A percentile compares a stretch with the other conserved stretches of the same genome.
Evolutionary conservation across 495 filamentous ascomycete genomes (phyloP).

Genomic region (Amorphotheca resinae): DNA sequence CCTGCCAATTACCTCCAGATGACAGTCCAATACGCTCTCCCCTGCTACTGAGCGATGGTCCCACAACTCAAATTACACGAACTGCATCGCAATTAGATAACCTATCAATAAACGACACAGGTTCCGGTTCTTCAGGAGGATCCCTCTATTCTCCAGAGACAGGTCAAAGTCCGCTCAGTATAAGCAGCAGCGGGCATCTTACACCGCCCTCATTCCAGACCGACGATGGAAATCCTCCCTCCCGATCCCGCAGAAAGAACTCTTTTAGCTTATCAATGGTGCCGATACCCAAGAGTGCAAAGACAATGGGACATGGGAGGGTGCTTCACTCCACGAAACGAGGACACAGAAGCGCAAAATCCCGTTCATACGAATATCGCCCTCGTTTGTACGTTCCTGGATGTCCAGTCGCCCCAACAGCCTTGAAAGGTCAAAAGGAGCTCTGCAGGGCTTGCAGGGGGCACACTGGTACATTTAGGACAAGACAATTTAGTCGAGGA

Average conservation of each 20-base stretch:
- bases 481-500: not conserved
- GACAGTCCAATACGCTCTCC: too few species aligned
- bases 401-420: slow-evolving; percentile 7
- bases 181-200: slow-evolving; percentile 3
- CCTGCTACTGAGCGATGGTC: too few species aligned
- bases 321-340: not conserved
- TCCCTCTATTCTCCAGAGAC: slow-evolving; percentile 1
- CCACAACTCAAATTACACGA: not conserved
- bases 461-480: not conserved
- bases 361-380: not conserved
- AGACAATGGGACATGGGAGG: slow-evolving; percentile 5
- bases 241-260: slow-evolving; percentile 1
- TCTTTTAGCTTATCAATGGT: slow-evolving; percentile 12
- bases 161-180: slow-evolving; percentile 2
- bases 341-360: not conserved
- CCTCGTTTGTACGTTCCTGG: slow-evolving; percentile 2
- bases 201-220: not conserved
- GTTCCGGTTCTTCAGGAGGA: slow-evolving; percentile 1
- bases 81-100: slow-evolving; percentile 3
- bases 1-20: too few species aligned
- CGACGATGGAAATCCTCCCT: slow-evolving; percentile 10
- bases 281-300: slow-evolving; percentile 1
- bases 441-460: slow-evolving; percentile 3
- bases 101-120: slow-evolving; percentile 1
- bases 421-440: not conserved